phyloP scores from a whole-genome alignment of 2,329 filamentous ascomycete species.

The Fusarium austroafricanum region DNA sequence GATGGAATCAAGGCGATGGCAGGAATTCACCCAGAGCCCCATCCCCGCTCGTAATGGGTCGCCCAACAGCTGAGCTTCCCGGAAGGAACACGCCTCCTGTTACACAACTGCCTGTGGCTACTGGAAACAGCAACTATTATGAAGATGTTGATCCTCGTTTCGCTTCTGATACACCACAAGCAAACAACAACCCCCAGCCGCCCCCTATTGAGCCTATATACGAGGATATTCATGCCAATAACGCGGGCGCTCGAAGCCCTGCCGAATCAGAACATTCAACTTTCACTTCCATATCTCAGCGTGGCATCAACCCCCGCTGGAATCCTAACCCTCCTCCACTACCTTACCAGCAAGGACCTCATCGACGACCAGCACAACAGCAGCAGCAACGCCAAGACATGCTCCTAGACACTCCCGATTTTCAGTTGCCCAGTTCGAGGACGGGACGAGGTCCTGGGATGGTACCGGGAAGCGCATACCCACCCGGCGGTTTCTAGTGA shows the following conservation, averaged over 20 bases:
- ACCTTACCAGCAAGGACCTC: conserved; percentile 57
- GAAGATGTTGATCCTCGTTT: conserved; percentile 95
- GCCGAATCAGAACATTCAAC: conserved; percentile 82
- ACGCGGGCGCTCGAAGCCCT: conserved; percentile 72
- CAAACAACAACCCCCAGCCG: conserved; percentile 44
- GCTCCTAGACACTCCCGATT: conserved; percentile 87
- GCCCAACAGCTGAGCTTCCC: conserved; percentile 53
- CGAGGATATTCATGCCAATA: conserved; percentile 70
- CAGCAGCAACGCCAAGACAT: conserved; percentile 73
- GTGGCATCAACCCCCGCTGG: conserved; percentile 91
- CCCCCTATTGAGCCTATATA: conserved; percentile 59
- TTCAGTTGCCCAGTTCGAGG: conserved; percentile 71
- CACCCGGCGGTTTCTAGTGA: conserved; percentile 46
- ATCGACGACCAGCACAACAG: conserved; percentile 57
- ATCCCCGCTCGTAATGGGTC: conserved; percentile 57
- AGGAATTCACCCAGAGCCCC: conserved; percentile 59
- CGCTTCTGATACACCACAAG: conserved; percentile 59
- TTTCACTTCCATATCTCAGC: conserved; percentile 91
- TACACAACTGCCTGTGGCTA: conserved; percentile 40
- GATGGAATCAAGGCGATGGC: conserved; percentile 63
- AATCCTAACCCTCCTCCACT: conserved; percentile 65
- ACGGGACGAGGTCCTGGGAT: conserved; percentile 55
- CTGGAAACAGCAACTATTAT: conserved; percentile 72
- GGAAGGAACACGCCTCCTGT: conserved; percentile 51
- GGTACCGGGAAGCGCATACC: conserved; percentile 68